A percentile compares a stretch with the other conserved stretches of the same genome.
Conservation (phyloP, 106 monocot species). For the Ottelia alismoides region DNA sequence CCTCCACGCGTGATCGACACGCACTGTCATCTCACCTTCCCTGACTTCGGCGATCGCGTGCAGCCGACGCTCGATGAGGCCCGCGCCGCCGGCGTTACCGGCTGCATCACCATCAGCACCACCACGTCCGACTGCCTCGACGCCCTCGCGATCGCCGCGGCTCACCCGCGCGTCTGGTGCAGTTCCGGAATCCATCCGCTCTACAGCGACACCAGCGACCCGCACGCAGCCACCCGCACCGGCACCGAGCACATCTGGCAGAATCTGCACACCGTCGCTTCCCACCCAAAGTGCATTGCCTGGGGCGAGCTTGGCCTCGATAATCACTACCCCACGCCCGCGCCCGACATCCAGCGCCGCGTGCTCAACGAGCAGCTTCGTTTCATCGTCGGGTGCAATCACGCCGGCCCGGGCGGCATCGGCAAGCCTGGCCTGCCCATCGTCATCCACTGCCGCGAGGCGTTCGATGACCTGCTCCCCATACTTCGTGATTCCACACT, state of each 20-base stretch:
- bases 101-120: background rate
- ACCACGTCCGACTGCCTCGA: too few relatives aligned
- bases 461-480: background rate
- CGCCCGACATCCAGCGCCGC: too few relatives aligned
- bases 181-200: background rate
- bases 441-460: background rate
- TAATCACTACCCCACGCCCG: background rate
- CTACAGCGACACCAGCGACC: background rate
- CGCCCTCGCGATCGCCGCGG: background rate
- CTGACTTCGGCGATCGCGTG: background rate
- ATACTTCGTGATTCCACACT: background rate
- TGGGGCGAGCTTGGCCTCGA: background rate
- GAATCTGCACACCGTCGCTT: background rate
- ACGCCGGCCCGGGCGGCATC: too few relatives aligned
- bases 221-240: background rate
- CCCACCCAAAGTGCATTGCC: background rate
- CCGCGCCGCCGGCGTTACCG: background rate
- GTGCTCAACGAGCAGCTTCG: background rate
- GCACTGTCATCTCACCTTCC: background rate
- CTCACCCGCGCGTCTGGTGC: background rate
- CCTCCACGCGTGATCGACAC: too few relatives aligned
- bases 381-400: background rate
- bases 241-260: too few relatives aligned
- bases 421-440: background rate
- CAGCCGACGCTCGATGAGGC: background rate